Evolutionary conservation across 2,329 filamentous ascomycete species (phyloP).

Genomic region (Cyphellophora europaea): DNA sequence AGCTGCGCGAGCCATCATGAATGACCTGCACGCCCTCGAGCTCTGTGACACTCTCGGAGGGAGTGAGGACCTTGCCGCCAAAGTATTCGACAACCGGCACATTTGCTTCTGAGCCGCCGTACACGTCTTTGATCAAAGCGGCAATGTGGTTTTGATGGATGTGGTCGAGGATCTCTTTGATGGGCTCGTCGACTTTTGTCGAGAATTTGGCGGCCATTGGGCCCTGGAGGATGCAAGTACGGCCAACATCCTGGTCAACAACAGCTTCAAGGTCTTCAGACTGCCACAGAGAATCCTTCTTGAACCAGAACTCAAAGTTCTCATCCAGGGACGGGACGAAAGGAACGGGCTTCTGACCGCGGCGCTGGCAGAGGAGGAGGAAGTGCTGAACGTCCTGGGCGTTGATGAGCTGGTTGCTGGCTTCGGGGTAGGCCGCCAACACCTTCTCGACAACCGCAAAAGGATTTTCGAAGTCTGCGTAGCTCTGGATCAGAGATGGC

Average conservation of each 20-base stretch:
- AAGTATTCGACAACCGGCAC: constrained; percentile 93
- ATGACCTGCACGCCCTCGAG: constrained; percentile 75
- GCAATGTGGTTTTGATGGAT: constrained; percentile 85
- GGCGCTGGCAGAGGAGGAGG: constrained; percentile 80
- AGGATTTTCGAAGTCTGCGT: constrained; percentile 76
- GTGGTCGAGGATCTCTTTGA: constrained; percentile 86
- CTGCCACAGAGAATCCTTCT: constrained; percentile 99
- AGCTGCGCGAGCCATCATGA: constrained; percentile 69
- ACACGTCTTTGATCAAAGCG: constrained; percentile 68
- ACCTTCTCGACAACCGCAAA: constrained; percentile 71
- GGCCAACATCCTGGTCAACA: constrained; percentile 87
- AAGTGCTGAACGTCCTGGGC: constrained; percentile 98
- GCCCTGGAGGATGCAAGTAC: constrained; percentile 93
- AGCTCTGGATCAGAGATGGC: constrained; percentile 79
- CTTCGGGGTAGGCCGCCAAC: constrained; percentile 73
- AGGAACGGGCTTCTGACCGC: constrained; percentile 89
- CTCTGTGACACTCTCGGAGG: constrained; percentile 59
- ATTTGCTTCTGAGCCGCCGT: constrained; percentile 59
- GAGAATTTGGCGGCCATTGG: constrained; percentile 89
- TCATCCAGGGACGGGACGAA: constrained; percentile 95
- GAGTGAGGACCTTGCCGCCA: constrained; percentile 69
- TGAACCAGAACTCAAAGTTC: constrained; percentile 99
- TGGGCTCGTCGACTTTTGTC: constrained; percentile 80
- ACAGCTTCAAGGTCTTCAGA: constrained; percentile 96
- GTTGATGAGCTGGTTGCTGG: constrained; percentile 86